Evolutionary conservation across 2,329 filamentous ascomycete species (phyloP), one percentile per base, ranked within the genome.

Genomic region (Akanthomyces dipterigenus): DNA sequence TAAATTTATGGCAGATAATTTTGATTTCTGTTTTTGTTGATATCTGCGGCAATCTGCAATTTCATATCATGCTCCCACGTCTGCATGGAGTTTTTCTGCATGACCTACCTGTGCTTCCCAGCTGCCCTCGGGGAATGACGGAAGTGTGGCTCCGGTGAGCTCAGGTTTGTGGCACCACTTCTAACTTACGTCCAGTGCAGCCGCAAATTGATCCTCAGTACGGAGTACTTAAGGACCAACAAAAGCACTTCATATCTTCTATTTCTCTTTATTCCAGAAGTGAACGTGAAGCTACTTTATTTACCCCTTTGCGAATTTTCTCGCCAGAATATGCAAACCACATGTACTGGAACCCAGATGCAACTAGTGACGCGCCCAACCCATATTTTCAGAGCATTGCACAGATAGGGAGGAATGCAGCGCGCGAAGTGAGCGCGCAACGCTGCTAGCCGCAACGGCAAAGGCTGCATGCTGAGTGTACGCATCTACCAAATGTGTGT

Each of bases 401-500:
- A 78, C 72, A 79, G 72, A 66, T 3, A 72, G 63, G 1, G 71
- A 78, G 68, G 0, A 77, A 68, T 0, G 75, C 73, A 1, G 76
- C 76, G 14, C 76, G 14, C 71, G 67, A 1, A 77, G 64, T 0
- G 71, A 75, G 1, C 76, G 71, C 4, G 76, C 65, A 1, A 78
- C 72, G 1, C 72, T 68, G 50, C 73, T 67, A 2, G 76, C 76
- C 5, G 75, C 76, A 1, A 74, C 72, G 18, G 73, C 73, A 1
- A 75, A 77, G 0, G 76, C 77, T 1, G 76, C 75, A 22, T 73
- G 74, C 1, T 60, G 64, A 5, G 70, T 70, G 59, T 74, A 77
- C 1, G 80, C 80, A 57, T 88, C 84, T 18, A 88, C 80, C 2
- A 88, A 77, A 65, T 88, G 88, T 3, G 83, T 85, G 85, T 82